These are phyloP conservation scores for Nephelium lappaceum DNA, from an alignment of 345 rosid genomes.

Conservation along the genomic window DNA sequence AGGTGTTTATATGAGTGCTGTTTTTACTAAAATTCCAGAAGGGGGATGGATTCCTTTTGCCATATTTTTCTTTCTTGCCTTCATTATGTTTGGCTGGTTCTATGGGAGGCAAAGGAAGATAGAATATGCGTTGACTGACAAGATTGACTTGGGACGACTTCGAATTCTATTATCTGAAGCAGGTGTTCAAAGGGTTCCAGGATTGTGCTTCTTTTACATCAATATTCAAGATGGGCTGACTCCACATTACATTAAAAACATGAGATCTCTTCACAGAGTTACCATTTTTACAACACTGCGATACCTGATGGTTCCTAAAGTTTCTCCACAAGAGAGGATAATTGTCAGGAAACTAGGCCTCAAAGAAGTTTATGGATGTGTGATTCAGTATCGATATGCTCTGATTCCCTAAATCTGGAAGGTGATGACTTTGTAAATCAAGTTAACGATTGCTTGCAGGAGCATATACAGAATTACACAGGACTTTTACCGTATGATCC, in stretches of 20 bases:
- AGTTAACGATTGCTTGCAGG: slow-evolving; percentile 45
- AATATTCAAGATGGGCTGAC: slow-evolving; percentile 81
- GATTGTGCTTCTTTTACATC: slow-evolving; percentile 83
- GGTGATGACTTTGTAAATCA: slow-evolving; percentile 53
- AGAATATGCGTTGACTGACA: slow-evolving; percentile 69
- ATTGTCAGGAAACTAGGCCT: slow-evolving; percentile 43
- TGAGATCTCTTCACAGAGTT: slow-evolving; percentile 83
- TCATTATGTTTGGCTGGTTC: slow-evolving; percentile 89
- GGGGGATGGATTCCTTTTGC: slow-evolving; percentile 97
- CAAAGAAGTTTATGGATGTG: slow-evolving; percentile 54
- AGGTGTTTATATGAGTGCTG: slow-evolving; percentile 80
- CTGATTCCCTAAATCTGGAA: slow-evolving; percentile 57
- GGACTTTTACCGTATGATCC: not conserved
- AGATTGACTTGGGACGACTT: slow-evolving; percentile 60
- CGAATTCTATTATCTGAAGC: slow-evolving; percentile 56
- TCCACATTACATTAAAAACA: slow-evolving; percentile 76
- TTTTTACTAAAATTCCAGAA: slow-evolving; percentile 67
- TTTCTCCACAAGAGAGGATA: slow-evolving; percentile 53
- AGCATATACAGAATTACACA: slow-evolving; percentile 30
- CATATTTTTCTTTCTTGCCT: slow-evolving; percentile 68
- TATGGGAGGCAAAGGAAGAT: slow-evolving; percentile 84
- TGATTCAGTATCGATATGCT: slow-evolving; percentile 67
- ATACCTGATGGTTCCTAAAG: slow-evolving; percentile 65
- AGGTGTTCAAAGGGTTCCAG: slow-evolving; percentile 73
- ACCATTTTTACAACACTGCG: slow-evolving; percentile 73